A percentile compares a stretch with the other conserved stretches of the same genome.
phyloP scores from a whole-genome alignment of 2,329 filamentous ascomycete species.

The Fusarium subtropicale region DNA sequence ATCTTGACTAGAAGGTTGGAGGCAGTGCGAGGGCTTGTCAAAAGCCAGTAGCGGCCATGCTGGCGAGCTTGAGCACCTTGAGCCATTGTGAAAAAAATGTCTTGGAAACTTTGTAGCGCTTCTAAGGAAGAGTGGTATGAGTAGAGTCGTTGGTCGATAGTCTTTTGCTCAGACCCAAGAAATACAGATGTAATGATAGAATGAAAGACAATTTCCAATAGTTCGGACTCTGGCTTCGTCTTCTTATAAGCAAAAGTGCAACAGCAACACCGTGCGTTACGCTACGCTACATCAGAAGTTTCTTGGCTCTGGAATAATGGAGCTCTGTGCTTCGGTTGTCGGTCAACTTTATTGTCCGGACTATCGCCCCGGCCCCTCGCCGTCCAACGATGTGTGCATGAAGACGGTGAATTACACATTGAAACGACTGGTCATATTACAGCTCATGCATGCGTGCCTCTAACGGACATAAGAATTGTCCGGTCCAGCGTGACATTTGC shows the following conservation, averaged over 20 bases:
- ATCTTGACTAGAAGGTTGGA: conserved; percentile 40
- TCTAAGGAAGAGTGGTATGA: background rate
- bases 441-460: background rate
- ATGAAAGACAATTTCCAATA: too few relatives aligned
- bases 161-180: background rate
- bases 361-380: conserved; percentile 29
- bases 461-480: conserved; percentile 5
- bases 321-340: conserved; percentile 13
- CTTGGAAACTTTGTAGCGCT: background rate
- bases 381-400: background rate
- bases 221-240: background rate
- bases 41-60: conserved; percentile 30
- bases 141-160: background rate
- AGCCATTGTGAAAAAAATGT: conserved; percentile 14
- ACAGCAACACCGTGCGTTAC: too few relatives aligned
- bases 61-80: conserved; percentile 7
- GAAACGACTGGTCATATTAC: background rate
- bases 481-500: background rate
- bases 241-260: background rate
- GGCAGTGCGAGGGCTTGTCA: conserved; percentile 36
- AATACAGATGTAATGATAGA: background rate
- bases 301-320: background rate
- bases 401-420: background rate
- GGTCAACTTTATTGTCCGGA: conserved; percentile 18
- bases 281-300: too few relatives aligned